These are phyloP conservation scores for Colletotrichum plurivorum DNA, from an alignment of 2,329 filamentous ascomycete species.

Conservation along the genomic window DNA sequence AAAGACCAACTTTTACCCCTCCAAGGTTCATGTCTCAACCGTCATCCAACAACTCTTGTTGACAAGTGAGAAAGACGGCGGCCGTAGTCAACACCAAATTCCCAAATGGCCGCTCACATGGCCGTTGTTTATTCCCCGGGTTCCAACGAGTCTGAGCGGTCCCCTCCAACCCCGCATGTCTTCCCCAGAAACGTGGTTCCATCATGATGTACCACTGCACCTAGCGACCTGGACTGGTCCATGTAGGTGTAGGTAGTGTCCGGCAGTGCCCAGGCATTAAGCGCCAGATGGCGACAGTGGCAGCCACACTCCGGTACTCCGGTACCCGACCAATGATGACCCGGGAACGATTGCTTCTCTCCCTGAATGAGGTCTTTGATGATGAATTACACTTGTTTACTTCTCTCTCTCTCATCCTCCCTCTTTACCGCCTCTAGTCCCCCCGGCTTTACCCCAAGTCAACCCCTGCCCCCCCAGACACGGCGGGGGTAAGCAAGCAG, in stretches of 20 bases:
- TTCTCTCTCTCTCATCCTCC: no score
- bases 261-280: slow-evolving; percentile 3
- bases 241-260: no score
- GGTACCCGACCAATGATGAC: slow-evolving; percentile 13
- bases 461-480: background rate
- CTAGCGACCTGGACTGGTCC: no score
- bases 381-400: no score
- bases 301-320: background rate
- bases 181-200: slow-evolving; percentile 36
- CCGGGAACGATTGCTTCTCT: background rate
- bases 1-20: background rate
- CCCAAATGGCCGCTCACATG: slow-evolving; percentile 21
- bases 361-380: no score
- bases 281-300: background rate
- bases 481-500: slow-evolving; percentile 11
- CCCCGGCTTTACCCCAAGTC: background rate
- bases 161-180: slow-evolving; percentile 28
- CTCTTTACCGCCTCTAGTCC: background rate
- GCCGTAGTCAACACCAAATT: background rate
- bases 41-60: no score
- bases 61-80: no score
- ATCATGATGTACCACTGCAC: slow-evolving; percentile 22
- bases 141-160: slow-evolving; percentile 16
- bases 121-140: slow-evolving; percentile 3
- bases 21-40: slow-evolving; percentile 2